Conservation (phyloP, 1,139 yeast genomes). For the Pneumocystis murina region DNA sequence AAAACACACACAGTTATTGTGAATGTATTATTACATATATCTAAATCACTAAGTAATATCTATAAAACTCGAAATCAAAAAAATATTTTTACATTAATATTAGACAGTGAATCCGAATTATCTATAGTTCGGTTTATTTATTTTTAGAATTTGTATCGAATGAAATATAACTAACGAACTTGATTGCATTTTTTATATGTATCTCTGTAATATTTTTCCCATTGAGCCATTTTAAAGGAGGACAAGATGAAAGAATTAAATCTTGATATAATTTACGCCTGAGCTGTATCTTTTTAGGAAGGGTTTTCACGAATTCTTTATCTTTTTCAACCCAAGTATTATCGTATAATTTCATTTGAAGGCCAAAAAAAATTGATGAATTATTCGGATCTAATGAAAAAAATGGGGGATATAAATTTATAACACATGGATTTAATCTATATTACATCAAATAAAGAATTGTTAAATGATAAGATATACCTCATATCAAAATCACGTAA, state of each 20-base stretch:
- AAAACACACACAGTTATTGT: neutral
- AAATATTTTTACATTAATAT: neutral
- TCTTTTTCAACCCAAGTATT: neutral
- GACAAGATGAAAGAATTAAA: constrained; percentile 1
- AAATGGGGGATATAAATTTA: constrained; percentile 16
- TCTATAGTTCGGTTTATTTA: neutral
- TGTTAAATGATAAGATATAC: constrained; percentile 17
- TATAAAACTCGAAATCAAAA: neutral
- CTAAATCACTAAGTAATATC: neutral
- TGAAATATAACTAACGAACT: neutral
- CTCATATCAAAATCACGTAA: constrained; percentile 22
- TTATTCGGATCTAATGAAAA: neutral
- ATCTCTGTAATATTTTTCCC: neutral
- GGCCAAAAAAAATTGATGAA: neutral
- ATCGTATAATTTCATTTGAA: neutral
- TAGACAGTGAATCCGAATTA: neutral
- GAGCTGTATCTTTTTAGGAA: neutral
- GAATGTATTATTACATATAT: neutral
- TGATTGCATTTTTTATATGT: neutral
- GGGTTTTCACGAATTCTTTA: neutral
- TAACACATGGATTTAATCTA: constrained; percentile 23
- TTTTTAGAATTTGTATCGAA: neutral
- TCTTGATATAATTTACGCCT: neutral
- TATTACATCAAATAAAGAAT: constrained; percentile 20
- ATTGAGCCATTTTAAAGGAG: neutral